Percentiles rank a stretch among this genome's conserved stretches.
Evolutionary conservation across 2,329 filamentous ascomycete genomes (phyloP).

Genomic region (Drechslerella coelobrocha): DNA sequence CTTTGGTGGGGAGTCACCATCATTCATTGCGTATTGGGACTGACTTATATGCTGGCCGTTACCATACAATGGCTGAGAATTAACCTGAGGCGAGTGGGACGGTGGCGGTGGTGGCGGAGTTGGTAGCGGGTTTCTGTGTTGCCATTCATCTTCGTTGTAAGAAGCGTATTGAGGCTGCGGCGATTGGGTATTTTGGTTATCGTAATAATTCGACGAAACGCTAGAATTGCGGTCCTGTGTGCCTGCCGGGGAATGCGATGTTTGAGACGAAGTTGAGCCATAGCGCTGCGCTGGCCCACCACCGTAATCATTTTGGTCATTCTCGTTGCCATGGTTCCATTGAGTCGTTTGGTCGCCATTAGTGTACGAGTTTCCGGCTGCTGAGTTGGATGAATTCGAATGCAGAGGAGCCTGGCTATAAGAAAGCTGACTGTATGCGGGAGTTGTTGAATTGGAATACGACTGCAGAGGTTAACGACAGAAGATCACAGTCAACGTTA

Average conservation of each 20-base stretch:
- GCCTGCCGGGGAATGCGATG: constrained; percentile 12
- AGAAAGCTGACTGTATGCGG: constrained; percentile 35
- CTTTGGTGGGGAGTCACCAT: constrained; percentile 28
- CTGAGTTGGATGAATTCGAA: constrained; percentile 10
- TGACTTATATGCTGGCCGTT: constrained; percentile 28
- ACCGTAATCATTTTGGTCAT: constrained; percentile 36
- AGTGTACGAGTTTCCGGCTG: constrained; percentile 5
- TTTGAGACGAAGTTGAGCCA: constrained; percentile 29
- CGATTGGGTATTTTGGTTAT: constrained; percentile 16
- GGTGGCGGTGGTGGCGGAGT: constrained; percentile 56
- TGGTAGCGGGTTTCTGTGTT: constrained; percentile 52
- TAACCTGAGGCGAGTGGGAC: constrained; percentile 53
- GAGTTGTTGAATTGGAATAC: constrained; percentile 19
- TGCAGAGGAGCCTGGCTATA: constrained; percentile 24
- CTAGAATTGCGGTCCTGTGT: constrained; percentile 3
- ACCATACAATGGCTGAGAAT: constrained; percentile 5
- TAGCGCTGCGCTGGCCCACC: constrained; percentile 19
- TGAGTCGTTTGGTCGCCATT: constrained; percentile 33
- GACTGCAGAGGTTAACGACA: constrained; percentile 1
- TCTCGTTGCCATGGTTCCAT: constrained; percentile 33
- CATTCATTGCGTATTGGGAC: constrained; percentile 13
- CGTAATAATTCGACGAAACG: constrained; percentile 22
- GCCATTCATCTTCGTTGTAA: constrained; percentile 36
- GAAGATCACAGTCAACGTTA: constrained; percentile 5
- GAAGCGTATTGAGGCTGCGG: constrained; percentile 30